These are phyloP conservation scores for Suillus americanus DNA, from an alignment of 768 basidiomycete species.

Conservation along the genomic window DNA sequence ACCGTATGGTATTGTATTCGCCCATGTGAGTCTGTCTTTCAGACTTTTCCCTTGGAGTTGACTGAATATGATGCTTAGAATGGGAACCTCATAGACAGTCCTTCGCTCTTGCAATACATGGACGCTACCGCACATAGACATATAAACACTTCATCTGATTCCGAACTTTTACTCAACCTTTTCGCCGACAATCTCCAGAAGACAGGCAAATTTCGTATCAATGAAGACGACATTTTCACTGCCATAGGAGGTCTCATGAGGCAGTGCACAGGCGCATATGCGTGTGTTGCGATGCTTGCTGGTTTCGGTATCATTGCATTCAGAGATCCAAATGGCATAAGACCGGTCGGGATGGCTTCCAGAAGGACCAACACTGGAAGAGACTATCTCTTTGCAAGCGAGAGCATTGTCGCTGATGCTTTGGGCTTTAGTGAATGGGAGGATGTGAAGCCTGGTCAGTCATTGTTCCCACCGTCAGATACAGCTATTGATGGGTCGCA, in stretches of 20 bases:
- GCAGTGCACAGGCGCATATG: conserved; percentile 90
- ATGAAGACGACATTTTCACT: conserved; percentile 98
- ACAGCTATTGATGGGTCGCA: conserved; percentile 8
- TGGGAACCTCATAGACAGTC: conserved; percentile 95
- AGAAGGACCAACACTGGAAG: conserved; percentile 57
- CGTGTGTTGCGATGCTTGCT: conserved; percentile 98
- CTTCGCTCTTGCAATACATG: conserved; percentile 82
- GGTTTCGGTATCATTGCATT: conserved; percentile 98
- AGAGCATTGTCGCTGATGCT: conserved; percentile 96
- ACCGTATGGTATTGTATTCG: conserved; percentile 97
- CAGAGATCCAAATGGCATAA: conserved; percentile 96
- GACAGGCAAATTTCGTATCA: conserved; percentile 98
- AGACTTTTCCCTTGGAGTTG: neutral
- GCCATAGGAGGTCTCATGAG: conserved; percentile 88
- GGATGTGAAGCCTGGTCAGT: conserved; percentile 84
- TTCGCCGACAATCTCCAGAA: conserved; percentile 97
- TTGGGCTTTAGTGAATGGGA: conserved; percentile 90
- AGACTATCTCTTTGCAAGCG: conserved; percentile 91
- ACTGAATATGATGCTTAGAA: conserved; percentile 54
- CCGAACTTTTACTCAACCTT: conserved; percentile 94
- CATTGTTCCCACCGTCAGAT: neutral
- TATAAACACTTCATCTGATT: conserved; percentile 98
- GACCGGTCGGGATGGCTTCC: conserved; percentile 85
- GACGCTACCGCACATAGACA: conserved; percentile 96
- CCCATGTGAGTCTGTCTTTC: conserved; percentile 65